phyloP scores from a whole-genome alignment of 352 stramenopile genomes.

The Blastocystis sp. region DNA sequence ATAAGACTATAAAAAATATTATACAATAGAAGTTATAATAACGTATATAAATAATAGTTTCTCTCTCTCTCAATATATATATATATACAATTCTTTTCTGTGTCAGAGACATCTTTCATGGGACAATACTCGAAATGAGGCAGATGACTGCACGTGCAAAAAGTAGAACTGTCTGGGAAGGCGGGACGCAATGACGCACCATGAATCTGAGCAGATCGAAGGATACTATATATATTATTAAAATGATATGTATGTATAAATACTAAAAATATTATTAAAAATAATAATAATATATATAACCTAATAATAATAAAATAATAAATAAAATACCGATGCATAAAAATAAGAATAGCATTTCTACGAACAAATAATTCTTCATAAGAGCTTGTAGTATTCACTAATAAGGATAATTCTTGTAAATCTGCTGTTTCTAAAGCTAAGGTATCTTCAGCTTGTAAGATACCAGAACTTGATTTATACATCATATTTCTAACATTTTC shows the following conservation, averaged over 20 bases:
- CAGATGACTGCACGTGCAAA: constrained; percentile 36
- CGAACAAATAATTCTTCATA: constrained; percentile 37
- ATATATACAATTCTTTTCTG: constrained; percentile 27
- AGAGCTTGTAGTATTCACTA: constrained; percentile 32
- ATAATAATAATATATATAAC: too few species aligned
- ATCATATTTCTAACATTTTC: constrained; percentile 30
- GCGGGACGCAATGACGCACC: constrained; percentile 11
- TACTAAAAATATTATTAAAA: too few species aligned
- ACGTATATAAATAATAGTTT: too few species aligned
- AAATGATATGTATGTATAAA: too few species aligned
- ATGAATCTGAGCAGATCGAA: constrained; percentile 35
- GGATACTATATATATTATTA: too few species aligned
- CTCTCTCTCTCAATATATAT: neutral
- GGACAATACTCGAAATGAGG: constrained; percentile 31
- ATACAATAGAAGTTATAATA: too few species aligned
- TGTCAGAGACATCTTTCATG: constrained; percentile 29
- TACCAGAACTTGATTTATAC: constrained; percentile 13
- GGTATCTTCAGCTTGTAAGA: constrained; percentile 23
- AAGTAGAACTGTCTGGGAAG: constrained; percentile 4
- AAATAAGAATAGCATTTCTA: constrained; percentile 35
- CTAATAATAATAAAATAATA: neutral
- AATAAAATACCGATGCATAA: constrained; percentile 9
- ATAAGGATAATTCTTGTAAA: constrained; percentile 33
- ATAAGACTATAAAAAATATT: constrained; percentile 6
- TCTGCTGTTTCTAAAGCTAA: constrained; percentile 33